A percentile compares a stretch with the other conserved stretches of the same genome.
Conservation (phyloP, 441 rosid genomes). For the Eruca vesicaria region DNA sequence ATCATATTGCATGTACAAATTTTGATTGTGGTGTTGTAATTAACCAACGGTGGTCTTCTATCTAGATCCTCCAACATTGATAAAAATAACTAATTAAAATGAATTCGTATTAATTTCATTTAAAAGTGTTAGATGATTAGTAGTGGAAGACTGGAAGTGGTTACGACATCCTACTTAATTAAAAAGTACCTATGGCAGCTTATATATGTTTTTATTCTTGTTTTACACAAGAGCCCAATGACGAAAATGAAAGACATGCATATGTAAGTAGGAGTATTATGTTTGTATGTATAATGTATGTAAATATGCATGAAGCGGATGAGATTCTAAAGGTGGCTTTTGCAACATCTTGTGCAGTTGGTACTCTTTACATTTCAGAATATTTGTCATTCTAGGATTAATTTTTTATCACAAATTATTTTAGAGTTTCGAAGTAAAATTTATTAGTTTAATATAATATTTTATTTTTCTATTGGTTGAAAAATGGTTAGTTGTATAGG, state of each 20-base stretch:
- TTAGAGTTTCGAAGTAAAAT: too few species aligned
- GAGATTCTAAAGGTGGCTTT: too few species aligned
- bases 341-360: too few species aligned
- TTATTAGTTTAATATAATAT: too few species aligned
- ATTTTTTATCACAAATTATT: too few species aligned
- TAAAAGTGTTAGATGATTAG: conserved; percentile 11
- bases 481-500: too few species aligned
- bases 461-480: too few species aligned
- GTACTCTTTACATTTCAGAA: too few species aligned
- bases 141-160: conserved; percentile 24
- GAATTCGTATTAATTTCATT: neutral
- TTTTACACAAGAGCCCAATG: conserved; percentile 18
- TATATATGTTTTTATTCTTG: conserved; percentile 21
- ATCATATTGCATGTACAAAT: neutral
- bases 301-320: too few species aligned
- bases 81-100: neutral
- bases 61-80: conserved; percentile 9
- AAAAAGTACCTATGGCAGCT: conserved; percentile 17
- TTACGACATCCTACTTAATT: conserved; percentile 12
- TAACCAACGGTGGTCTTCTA: conserved; percentile 17
- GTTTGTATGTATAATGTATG: too few species aligned
- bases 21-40: neutral
- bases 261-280: too few species aligned
- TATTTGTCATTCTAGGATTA: too few species aligned
- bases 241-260: neutral